phyloP scores from a whole-genome alignment of 2,329 filamentous ascomycete species.

The Lasiodiplodia gonubiensis region DNA sequence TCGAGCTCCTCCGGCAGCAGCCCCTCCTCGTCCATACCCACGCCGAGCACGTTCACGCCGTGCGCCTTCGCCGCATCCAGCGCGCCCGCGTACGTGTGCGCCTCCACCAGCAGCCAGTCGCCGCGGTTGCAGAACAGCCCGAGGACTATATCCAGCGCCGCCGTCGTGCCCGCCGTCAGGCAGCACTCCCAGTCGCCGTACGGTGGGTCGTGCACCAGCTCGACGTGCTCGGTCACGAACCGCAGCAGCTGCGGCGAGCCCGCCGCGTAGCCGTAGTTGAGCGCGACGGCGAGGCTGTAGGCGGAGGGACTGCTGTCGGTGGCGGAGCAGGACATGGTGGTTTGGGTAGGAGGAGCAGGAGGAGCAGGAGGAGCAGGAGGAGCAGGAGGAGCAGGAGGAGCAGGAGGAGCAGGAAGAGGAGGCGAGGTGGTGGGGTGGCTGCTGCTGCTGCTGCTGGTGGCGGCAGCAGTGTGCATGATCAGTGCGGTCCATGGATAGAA shows the following conservation, averaged over 20 bases:
- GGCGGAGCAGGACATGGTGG: conserved; percentile 10
- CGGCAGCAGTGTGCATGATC: conserved; percentile 1
- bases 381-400: too few relatives aligned
- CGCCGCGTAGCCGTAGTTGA: conserved; percentile 38
- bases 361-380: too few relatives aligned
- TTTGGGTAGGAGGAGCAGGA: too few relatives aligned
- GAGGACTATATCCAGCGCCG: conserved; percentile 40
- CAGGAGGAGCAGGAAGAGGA: too few relatives aligned
- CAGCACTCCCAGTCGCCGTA: conserved; percentile 40
- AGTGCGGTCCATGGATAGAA: conserved; percentile 30
- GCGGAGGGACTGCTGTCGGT: background rate
- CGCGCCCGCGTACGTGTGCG: conserved; percentile 38
- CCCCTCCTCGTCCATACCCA: conserved; percentile 40
- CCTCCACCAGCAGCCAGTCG: conserved; percentile 35
- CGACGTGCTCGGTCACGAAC: conserved; percentile 38
- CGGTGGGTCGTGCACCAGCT: conserved; percentile 39
- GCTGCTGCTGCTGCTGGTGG: background rate
- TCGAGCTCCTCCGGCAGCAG: conserved; percentile 37
- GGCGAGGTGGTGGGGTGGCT: background rate
- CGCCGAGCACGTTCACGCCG: conserved; percentile 35
- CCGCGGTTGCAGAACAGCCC: conserved; percentile 39
- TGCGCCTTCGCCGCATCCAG: conserved; percentile 36
- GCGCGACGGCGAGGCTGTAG: conserved; percentile 35
- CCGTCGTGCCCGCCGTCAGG: conserved; percentile 40
- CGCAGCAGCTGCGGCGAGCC: conserved; percentile 36